Base-by-base conservation (phyloP, 148 eudicot genomes). In the Pouteria glomerata region DNA sequence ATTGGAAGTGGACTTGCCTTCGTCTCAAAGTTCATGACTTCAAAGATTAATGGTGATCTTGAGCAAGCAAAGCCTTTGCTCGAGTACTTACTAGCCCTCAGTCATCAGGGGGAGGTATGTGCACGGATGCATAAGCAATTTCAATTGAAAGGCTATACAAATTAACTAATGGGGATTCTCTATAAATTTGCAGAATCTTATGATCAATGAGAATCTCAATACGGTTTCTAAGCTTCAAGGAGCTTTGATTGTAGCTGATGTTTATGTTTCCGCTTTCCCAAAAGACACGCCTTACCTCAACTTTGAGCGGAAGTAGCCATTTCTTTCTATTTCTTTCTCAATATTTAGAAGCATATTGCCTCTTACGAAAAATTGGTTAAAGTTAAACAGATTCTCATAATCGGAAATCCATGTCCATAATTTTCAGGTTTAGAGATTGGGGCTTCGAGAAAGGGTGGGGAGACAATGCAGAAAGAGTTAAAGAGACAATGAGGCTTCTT, bases 391-490 rank as follows among this genome's bases (percentile, higher is more conserved):
- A 44, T 60, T 42, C 15, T 33, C 19, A 35, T n/a, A 8, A n/a
- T n/a, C n/a, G n/a, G n/a, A n/a, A n/a, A n/a, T n/a, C n/a, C n/a
- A n/a, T n/a, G n/a, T n/a, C n/a, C n/a, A n/a, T n/a, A n/a, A n/a
- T 6, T 39, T 78, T 41, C 80, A 84, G 87, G 85, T 78, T 88
- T 47, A 80, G 80, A 58, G 86, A 85, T 27, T 82, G 86, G 87
- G 92, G 92, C 7, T 85, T 88, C 26, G 89, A 88, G 80, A 88
- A 82, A 73, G 92, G 92, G 39, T 88, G 89, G 92, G 92, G 92
- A 7, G 81, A 82, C 44, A 84, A 57, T 72, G 88, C 89, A 16
- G 80, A 76, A 61, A 80, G 79, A 76, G 86, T 77, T 7, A 69
- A 57, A 31, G 82, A 83, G 56, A 82, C 86, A 58, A 88, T 88